Evolutionary conservation across 208 protist species (phyloP).

Genomic region (Wallacemonas sp.): DNA sequence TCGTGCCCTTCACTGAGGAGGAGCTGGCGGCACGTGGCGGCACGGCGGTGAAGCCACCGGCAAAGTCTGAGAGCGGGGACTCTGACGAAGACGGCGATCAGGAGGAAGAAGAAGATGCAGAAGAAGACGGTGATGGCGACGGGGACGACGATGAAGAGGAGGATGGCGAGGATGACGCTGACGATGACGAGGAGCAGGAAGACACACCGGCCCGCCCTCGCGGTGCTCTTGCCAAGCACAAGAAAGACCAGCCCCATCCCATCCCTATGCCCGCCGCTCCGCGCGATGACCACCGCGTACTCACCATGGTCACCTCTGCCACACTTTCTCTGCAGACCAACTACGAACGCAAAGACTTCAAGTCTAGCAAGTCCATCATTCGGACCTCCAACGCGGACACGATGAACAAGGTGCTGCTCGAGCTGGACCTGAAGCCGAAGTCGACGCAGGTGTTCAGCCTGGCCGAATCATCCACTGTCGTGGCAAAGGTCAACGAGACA

Average conservation of each 20-base stretch:
- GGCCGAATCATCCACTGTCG: constrained; percentile 61
- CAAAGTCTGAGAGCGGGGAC: constrained; percentile 9
- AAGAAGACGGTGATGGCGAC: constrained; percentile 7
- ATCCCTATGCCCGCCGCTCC: constrained; percentile 81
- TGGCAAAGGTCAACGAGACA: constrained; percentile 84
- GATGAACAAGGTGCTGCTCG: constrained; percentile 60
- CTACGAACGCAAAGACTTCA: constrained; percentile 75
- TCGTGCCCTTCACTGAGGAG: constrained; percentile 64
- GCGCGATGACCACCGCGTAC: constrained; percentile 47
- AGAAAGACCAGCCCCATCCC: constrained; percentile 67
- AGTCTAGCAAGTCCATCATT: constrained; percentile 72
- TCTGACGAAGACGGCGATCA: constrained; percentile 14
- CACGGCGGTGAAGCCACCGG: not conserved
- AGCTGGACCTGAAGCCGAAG: constrained; percentile 72
- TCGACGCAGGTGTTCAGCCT: constrained; percentile 87
- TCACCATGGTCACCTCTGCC: constrained; percentile 87
- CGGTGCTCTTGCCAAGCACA: not conserved
- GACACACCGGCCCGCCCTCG: constrained; percentile 5
- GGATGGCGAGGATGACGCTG: not conserved
- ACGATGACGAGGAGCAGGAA: constrained; percentile 9
- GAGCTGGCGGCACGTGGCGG: constrained; percentile 7
- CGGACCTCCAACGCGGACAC: constrained; percentile 80
- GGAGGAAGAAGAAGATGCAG: not conserved
- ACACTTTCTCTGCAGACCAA: constrained; percentile 92
- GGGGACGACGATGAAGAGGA: constrained; percentile 24